Percentiles rank a stretch among this genome's conserved stretches.
Evolutionary conservation across 2,329 filamentous ascomycete species (phyloP).

Genomic region (Sporothrix globosa): DNA sequence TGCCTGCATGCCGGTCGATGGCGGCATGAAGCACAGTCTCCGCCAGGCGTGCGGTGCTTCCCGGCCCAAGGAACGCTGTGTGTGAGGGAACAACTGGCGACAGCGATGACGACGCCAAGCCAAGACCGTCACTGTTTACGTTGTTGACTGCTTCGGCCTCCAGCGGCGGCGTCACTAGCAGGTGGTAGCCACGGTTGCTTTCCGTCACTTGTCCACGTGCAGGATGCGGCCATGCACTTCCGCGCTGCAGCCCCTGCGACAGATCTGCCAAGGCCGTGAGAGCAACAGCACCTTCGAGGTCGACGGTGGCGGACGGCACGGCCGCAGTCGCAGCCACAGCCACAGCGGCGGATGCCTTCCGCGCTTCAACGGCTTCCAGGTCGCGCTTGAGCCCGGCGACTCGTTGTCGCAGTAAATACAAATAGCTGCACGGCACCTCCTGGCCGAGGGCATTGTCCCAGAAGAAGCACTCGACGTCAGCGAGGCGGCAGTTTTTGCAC

Average conservation of each 20-base stretch:
- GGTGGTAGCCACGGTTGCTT: neutral
- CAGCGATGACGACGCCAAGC: too few relatives aligned
- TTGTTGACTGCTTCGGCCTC: neutral
- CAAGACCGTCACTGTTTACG: neutral
- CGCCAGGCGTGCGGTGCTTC: neutral
- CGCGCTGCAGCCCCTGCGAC: neutral
- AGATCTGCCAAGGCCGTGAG: neutral
- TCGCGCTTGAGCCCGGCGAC: constrained; percentile 14
- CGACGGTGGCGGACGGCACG: neutral
- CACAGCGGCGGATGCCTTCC: neutral
- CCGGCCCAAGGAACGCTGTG: neutral
- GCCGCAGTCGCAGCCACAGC: neutral
- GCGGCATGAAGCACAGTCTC: neutral
- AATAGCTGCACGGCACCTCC: constrained; percentile 24
- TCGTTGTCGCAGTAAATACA: constrained; percentile 3
- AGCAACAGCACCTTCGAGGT: neutral
- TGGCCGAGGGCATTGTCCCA: constrained; percentile 24
- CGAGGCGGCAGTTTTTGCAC: constrained; percentile 25
- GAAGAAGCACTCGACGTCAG: constrained; percentile 27
- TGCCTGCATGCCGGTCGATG: neutral
- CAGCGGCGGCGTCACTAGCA: neutral
- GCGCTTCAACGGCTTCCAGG: neutral
- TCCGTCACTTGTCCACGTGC: neutral
- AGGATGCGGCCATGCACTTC: neutral
- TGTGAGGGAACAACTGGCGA: neutral